Evolutionary conservation across 2,329 filamentous ascomycete species (phyloP).

Genomic region (Chaetomiaceae sp.): DNA sequence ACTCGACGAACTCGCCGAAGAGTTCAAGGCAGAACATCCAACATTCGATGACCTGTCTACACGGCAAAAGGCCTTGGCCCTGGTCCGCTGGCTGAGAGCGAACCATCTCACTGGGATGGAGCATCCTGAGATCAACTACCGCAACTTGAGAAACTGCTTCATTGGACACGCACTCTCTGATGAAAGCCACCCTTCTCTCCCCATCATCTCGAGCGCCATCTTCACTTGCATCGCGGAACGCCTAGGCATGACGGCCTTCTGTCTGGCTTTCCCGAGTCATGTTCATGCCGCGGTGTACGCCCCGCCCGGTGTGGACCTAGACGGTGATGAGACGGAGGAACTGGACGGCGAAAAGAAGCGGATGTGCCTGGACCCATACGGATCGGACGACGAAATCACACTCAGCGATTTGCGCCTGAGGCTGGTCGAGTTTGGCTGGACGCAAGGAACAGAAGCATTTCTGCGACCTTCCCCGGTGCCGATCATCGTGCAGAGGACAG

Average conservation of each 20-base stretch:
- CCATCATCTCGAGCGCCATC: constrained; percentile 80
- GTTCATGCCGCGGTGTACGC: constrained; percentile 75
- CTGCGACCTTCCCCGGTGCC: constrained; percentile 60
- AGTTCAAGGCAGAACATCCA: constrained; percentile 51
- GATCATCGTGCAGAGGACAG: constrained; percentile 69
- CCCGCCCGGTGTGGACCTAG: constrained; percentile 54
- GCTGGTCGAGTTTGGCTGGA: constrained; percentile 48
- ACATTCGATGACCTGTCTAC: constrained; percentile 54
- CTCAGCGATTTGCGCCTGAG: constrained; percentile 54
- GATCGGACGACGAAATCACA: constrained; percentile 62
- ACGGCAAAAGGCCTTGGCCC: constrained; percentile 60
- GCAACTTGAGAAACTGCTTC: constrained; percentile 80
- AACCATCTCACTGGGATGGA: constrained; percentile 67
- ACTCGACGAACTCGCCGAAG: constrained; percentile 59
- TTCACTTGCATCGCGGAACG: constrained; percentile 75
- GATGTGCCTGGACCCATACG: constrained; percentile 85
- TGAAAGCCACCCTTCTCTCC: constrained; percentile 71
- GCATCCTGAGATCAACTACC: constrained; percentile 63
- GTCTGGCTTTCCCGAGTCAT: constrained; percentile 78
- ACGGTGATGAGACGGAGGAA: constrained; percentile 36
- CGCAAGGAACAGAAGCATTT: constrained; percentile 44
- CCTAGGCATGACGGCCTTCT: constrained; percentile 70
- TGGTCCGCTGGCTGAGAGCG: constrained; percentile 65
- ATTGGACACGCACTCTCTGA: constrained; percentile 76
- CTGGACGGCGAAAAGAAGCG: constrained; percentile 35